Percentiles rank a stretch among this genome's conserved stretches.
Evolutionary conservation across 2,329 filamentous ascomycete species (phyloP).

Genomic region (Xylaria sp.): DNA sequence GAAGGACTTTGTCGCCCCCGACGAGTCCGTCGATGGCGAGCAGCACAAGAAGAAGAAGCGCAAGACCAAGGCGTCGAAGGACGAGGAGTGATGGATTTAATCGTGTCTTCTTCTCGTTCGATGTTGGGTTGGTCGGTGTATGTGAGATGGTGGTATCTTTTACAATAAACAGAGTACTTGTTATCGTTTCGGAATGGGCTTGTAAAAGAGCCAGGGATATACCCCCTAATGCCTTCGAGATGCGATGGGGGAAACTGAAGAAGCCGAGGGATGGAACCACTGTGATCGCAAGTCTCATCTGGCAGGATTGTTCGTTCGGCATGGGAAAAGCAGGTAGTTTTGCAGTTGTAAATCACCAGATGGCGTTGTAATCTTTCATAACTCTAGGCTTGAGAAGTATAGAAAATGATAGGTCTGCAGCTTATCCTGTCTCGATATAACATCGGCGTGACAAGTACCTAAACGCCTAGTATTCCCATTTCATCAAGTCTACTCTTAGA

Average conservation of each 20-base stretch:
- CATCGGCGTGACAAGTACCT: neutral
- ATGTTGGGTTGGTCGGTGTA: neutral
- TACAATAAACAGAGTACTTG: neutral
- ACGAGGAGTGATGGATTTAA: constrained; percentile 26
- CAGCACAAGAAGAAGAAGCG: constrained; percentile 68
- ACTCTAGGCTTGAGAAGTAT: too few relatives aligned
- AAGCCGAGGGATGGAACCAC: neutral
- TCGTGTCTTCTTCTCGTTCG: neutral
- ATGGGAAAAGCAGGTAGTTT: neutral
- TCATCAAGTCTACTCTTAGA: constrained; percentile 11
- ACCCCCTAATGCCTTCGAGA: neutral
- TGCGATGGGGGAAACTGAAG: neutral
- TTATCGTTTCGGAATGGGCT: neutral
- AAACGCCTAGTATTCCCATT: constrained; percentile 11
- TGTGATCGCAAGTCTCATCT: neutral
- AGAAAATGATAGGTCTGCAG: too few relatives aligned
- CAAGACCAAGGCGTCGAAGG: constrained; percentile 57
- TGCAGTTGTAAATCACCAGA: constrained; percentile 1
- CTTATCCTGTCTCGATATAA: too few relatives aligned
- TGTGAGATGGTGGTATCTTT: neutral
- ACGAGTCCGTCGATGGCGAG: constrained; percentile 62
- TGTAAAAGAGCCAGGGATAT: neutral
- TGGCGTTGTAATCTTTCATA: neutral
- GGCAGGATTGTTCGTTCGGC: neutral
- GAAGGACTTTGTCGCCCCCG: constrained; percentile 85